Conservation (phyloP, 202 grass and related monocot species). For the Bolboschoenoplectus hybrid region DNA sequence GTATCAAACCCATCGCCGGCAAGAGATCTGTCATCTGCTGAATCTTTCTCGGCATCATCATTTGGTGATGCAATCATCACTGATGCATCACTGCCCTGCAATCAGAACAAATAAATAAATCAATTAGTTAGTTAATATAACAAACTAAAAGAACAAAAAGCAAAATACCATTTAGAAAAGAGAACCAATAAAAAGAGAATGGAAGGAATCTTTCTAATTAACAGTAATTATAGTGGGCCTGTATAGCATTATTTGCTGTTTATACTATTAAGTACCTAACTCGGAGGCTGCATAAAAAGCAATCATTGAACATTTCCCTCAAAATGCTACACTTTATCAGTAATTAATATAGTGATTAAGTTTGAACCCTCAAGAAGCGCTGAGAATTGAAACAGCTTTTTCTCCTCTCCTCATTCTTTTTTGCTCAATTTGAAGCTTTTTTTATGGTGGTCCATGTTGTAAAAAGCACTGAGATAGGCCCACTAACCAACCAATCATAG, state of each 20-base stretch:
- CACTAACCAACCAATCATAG: slow-evolving; percentile 9
- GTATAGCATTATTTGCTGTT: slow-evolving; percentile 15
- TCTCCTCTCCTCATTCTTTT: background rate
- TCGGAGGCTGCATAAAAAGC: background rate
- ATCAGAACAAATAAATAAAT: background rate
- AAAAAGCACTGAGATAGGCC: background rate
- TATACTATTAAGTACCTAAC: background rate
- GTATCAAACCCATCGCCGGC: slow-evolving; percentile 86
- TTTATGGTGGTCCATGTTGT: slow-evolving; percentile 13
- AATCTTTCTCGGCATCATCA: slow-evolving; percentile 78
- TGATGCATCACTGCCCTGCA: slow-evolving; percentile 65
- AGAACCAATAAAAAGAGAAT: background rate
- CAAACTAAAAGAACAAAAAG: slow-evolving; percentile 16
- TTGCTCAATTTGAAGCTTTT: background rate
- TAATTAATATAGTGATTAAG: background rate
- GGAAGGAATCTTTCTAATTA: slow-evolving; percentile 15
- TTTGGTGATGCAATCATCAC: slow-evolving; percentile 58
- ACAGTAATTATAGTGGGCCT: background rate
- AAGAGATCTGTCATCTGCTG: slow-evolving; percentile 62
- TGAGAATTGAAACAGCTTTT: background rate
- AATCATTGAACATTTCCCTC: background rate
- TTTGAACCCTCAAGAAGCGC: background rate
- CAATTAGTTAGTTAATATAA: background rate
- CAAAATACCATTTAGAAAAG: background rate
- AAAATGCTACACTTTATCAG: background rate